Evolutionary conservation across 2,329 filamentous ascomycete genomes (phyloP).

Genomic region (Stemphylium vesicarium): DNA sequence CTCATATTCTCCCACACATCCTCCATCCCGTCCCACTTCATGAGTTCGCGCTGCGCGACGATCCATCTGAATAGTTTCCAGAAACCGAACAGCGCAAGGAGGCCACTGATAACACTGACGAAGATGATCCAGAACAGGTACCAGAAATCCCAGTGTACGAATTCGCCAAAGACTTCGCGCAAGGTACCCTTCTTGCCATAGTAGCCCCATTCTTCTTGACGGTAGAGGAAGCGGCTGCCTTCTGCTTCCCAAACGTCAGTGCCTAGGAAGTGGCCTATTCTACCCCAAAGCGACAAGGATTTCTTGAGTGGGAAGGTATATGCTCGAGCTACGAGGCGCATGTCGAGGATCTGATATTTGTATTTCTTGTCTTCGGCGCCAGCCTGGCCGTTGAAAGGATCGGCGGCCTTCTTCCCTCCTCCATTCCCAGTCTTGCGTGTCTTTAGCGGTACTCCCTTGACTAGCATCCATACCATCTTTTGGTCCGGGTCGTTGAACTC

Average conservation of each 20-base stretch:
- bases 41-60: conserved; percentile 35
- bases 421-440: conserved; percentile 7
- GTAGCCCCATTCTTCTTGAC: conserved; percentile 35
- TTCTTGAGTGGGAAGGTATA: conserved; percentile 25
- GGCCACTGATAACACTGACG: conserved; percentile 21
- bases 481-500: conserved; percentile 31
- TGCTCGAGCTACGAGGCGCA: conserved; percentile 31
- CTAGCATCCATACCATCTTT: conserved; percentile 34
- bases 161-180: conserved; percentile 29
- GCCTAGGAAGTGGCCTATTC: conserved; percentile 36
- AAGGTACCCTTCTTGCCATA: conserved; percentile 43
- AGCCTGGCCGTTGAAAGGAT: conserved; percentile 24
- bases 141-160: conserved; percentile 37
- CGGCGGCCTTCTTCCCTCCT: conserved; percentile 17
- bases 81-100: conserved; percentile 25
- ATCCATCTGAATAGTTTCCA: conserved; percentile 30
- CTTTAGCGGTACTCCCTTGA: conserved; percentile 28
- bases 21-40: conserved; percentile 45
- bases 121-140: conserved; percentile 30
- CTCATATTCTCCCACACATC: conserved; percentile 41
- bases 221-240: conserved; percentile 35
- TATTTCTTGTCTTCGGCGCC: conserved; percentile 26
- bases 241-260: conserved; percentile 32
- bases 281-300: conserved; percentile 22
- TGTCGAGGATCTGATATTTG: conserved; percentile 32